Conservation (phyloP, 2,329 filamentous ascomycete species). For the Coniochaeta sp. region DNA sequence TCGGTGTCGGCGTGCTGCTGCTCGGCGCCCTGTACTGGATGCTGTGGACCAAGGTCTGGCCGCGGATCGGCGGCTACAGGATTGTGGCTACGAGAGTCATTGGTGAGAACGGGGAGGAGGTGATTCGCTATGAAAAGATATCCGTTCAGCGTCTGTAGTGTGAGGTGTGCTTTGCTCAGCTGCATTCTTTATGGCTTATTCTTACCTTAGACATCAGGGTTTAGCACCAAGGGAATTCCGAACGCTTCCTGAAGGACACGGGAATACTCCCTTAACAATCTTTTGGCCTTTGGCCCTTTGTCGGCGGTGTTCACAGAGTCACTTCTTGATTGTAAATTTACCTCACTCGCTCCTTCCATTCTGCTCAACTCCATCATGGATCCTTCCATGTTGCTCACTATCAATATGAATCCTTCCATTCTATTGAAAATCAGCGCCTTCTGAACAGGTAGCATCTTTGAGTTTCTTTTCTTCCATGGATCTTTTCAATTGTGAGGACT, state of each 20-base stretch:
- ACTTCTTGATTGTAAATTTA: not conserved
- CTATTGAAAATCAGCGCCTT: too few relatives aligned
- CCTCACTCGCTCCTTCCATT: not conserved
- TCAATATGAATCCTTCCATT: too few relatives aligned
- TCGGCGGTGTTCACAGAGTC: not conserved
- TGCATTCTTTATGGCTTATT: not conserved
- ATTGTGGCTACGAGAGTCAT: slow-evolving; percentile 35
- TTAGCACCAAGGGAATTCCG: not conserved
- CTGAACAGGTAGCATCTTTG: too few relatives aligned
- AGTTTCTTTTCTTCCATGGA: too few relatives aligned
- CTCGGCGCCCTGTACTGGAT: slow-evolving; percentile 45
- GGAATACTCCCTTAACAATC: not conserved
- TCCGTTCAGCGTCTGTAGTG: not conserved
- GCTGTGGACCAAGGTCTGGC: slow-evolving; percentile 43
- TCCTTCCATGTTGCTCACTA: too few relatives aligned
- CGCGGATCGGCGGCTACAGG: slow-evolving; percentile 40
- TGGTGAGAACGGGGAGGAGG: slow-evolving; percentile 30
- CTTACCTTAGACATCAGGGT: not conserved
- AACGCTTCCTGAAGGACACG: not conserved
- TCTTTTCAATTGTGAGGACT: too few relatives aligned
- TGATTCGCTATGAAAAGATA: slow-evolving; percentile 26
- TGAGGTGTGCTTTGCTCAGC: not conserved
- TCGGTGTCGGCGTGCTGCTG: slow-evolving; percentile 43
- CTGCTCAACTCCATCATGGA: too few relatives aligned
- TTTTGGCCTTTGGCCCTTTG: too few relatives aligned